These are phyloP conservation scores for Penicilliopsis zonata DNA, from an alignment of 495 filamentous ascomycete species.

Conservation along the genomic window DNA sequence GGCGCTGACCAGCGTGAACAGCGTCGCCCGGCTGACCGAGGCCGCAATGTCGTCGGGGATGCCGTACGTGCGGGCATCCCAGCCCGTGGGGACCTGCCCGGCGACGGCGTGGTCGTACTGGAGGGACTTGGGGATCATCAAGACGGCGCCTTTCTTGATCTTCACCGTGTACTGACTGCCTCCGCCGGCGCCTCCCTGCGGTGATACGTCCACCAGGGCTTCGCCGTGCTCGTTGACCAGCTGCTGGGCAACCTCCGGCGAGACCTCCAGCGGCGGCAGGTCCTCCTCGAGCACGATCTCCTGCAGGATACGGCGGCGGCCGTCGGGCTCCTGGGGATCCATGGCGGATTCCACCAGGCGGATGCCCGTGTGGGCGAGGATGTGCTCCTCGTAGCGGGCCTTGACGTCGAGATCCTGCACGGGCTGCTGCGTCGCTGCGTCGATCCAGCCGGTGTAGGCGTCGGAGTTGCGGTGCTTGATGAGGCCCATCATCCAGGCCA, in stretches of 20 bases:
- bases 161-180: constrained; percentile 3
- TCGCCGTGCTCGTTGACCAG: constrained; percentile 9
- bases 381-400: constrained; percentile 4
- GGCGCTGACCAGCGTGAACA: constrained; percentile 6
- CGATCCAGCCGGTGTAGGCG: constrained; percentile 11
- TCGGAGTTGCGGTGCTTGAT: constrained; percentile 16
- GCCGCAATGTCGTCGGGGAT: constrained; percentile 11
- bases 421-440: constrained; percentile 6
- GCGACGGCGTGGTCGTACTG: constrained; percentile 5
- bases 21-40: constrained; percentile 8
- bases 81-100: constrained; percentile 11
- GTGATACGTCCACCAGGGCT: no score
- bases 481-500: constrained; percentile 13
- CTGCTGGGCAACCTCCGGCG: constrained; percentile 4
- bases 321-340: constrained; percentile 1
- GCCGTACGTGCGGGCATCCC: constrained; percentile 10
- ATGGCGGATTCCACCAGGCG: constrained; percentile 1
- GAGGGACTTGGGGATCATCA: constrained; percentile 9
- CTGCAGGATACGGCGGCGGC: constrained; percentile 5
- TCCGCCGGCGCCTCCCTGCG: neutral
- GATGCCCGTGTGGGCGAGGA: constrained; percentile 7
- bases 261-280: constrained; percentile 4
- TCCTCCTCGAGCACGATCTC: constrained; percentile 9
- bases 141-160: constrained; percentile 7
- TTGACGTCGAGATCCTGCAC: constrained; percentile 7